Evolutionary conservation across 176 grass and related monocot genomes (phyloP), one percentile per base, ranked within the genome.

Genomic region (Oryza officinalis): DNA sequence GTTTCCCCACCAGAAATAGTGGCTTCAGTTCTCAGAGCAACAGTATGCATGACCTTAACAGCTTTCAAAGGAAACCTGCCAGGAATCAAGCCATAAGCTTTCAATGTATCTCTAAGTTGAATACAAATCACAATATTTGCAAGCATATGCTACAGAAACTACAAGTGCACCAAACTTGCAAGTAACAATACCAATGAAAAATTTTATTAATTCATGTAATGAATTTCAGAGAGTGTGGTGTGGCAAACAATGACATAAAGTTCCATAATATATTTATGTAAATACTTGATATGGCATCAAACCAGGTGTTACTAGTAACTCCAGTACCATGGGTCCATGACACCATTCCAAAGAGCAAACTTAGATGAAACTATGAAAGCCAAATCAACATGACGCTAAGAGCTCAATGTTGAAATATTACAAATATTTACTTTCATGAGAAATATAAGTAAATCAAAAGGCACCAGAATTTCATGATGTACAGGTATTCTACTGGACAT

Each of bases 11-110:
- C 85, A 80, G 80, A 84, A 60, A 99, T 88, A 74, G 96, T 92
- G 80, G 91, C 93, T 83, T 99, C 96, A 57, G 93, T 96, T 81
- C 96, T 92, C 66, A 99, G 86, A 41, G 93, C 89, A 72, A 99
- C 96, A 11, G 89, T 87, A 84, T 99, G 96, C 96, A 99, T 99
- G 70, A 99, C 96, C 83, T 99, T 99, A 74, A 99, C 96, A 87
- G 96, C 93, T 99, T 99, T 99, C 81, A 99, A 89, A 27, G 96
- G 96, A 87, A 90, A 96, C 90, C 96, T 99, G 78, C 74, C 35
- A 79, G 8, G 64, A 54, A 66, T 49, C 30, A 73, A 67, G 3
- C 64, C 26, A 81, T 30, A 80, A 64, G 74, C 40, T 79, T 45
- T 63, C 22, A 15, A 4, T 45, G 61, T 78, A 32, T 22, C 52